Percentiles rank a stretch among this genome's conserved stretches.
These are phyloP conservation scores for Neoascochyta sp. DNA, from an alignment of 2,329 filamentous ascomycete genomes.

Conservation along the genomic window DNA sequence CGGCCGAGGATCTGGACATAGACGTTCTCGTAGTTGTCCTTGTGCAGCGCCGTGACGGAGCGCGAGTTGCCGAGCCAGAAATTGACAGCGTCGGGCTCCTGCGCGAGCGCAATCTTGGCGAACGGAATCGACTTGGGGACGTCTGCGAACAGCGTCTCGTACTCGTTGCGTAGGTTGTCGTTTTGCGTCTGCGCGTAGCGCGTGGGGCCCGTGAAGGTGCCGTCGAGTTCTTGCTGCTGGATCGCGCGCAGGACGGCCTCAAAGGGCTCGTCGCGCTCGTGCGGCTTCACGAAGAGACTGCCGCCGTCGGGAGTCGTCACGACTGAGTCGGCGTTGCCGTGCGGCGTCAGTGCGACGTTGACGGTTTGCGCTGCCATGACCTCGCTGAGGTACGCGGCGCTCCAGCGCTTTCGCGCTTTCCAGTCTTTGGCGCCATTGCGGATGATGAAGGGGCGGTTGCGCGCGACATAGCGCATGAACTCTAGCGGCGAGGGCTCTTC, in stretches of 20 bases:
- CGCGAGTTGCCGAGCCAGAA: constrained; percentile 73
- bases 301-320: constrained; percentile 58
- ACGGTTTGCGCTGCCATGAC: constrained; percentile 57
- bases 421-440: constrained; percentile 60
- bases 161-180: constrained; percentile 75
- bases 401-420: constrained; percentile 62
- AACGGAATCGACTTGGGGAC: constrained; percentile 65
- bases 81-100: constrained; percentile 70
- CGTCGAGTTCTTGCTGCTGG: constrained; percentile 50
- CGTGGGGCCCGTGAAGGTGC: constrained; percentile 8
- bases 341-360: constrained; percentile 74
- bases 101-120: constrained; percentile 65
- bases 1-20: constrained; percentile 71
- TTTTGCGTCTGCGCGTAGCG: constrained; percentile 77
- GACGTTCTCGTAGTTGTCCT: constrained; percentile 82
- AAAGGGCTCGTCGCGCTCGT: constrained; percentile 64
- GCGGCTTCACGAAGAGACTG: constrained; percentile 64
- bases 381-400: constrained; percentile 55
- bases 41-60: constrained; percentile 70
- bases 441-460: constrained; percentile 72
- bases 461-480: constrained; percentile 73
- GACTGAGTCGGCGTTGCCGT: constrained; percentile 60
- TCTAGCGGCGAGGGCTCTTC: constrained; percentile 69
- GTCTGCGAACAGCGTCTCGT: constrained; percentile 58
- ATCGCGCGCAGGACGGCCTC: constrained; percentile 60